Percentiles rank a stretch among this genome's conserved stretches.
Conservation (phyloP, 169 alveolate genomes). For the Plasmodium gonderi region DNA sequence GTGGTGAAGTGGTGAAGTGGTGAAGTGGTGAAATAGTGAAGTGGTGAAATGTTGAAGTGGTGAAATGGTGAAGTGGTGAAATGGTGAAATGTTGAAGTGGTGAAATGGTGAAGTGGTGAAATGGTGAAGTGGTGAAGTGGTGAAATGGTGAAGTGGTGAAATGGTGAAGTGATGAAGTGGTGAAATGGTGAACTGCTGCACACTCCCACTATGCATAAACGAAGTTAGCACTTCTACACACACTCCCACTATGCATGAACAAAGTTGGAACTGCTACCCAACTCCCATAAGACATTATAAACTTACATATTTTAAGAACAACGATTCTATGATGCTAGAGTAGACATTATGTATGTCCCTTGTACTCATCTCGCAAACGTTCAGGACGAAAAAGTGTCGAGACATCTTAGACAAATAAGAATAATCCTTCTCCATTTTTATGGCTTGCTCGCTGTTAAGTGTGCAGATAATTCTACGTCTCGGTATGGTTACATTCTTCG, state of each 20-base stretch:
- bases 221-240: too few species aligned
- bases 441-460: background rate
- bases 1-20: background rate
- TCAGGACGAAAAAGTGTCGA: slow-evolving; percentile 7
- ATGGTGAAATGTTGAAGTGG: too few species aligned
- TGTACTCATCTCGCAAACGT: background rate
- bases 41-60: too few species aligned
- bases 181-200: too few species aligned
- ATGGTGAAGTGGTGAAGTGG: too few species aligned
- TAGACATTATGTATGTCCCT: slow-evolving; percentile 12
- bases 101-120: too few species aligned
- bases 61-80: too few species aligned
- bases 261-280: background rate
- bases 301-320: slow-evolving; percentile 66
- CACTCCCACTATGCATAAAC: too few species aligned
- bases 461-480: slow-evolving; percentile 15
- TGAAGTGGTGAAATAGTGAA: background rate
- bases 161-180: too few species aligned
- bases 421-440: background rate
- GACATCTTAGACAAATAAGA: background rate
- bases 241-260: too few species aligned
- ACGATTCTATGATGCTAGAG: slow-evolving; percentile 22
- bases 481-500: background rate
- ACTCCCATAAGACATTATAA: background rate
- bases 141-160: too few species aligned